Evolutionary conservation across 768 basidiomycete species (phyloP).

Genomic region (Podaxis sp.): DNA sequence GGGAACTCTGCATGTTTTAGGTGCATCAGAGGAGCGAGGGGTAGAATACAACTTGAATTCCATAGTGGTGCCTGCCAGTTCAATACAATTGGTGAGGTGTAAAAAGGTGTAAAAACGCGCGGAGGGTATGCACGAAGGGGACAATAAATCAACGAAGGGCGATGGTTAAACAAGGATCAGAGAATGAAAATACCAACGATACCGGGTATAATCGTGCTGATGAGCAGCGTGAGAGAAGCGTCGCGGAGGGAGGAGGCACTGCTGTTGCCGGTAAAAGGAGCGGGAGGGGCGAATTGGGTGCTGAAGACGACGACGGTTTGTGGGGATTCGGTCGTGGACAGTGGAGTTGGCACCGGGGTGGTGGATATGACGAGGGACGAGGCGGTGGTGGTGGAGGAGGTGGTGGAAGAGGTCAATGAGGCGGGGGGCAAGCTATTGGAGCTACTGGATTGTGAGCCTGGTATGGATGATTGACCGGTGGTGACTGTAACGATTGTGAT

Average conservation of each 20-base stretch:
- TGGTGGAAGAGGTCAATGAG: background rate
- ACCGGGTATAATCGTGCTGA: background rate
- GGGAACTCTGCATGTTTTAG: background rate
- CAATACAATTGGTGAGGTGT: background rate
- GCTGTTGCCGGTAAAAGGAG: background rate
- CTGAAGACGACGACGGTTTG: conserved; percentile 10
- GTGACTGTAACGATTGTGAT: background rate
- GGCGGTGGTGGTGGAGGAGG: background rate
- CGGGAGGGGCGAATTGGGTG: conserved; percentile 10
- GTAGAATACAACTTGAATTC: background rate
- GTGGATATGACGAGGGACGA: background rate
- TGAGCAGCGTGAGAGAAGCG: background rate
- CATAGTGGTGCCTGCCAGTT: background rate
- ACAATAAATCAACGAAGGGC: background rate
- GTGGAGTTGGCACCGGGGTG: background rate
- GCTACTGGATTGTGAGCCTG: background rate
- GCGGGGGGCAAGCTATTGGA: background rate
- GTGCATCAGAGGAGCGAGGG: background rate
- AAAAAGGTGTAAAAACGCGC: background rate
- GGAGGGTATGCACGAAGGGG: background rate
- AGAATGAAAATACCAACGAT: background rate
- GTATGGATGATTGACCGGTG: background rate
- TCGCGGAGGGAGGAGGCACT: background rate
- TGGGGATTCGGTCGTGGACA: background rate
- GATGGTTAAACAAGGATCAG: background rate